phyloP scores from a whole-genome alignment of 2,329 filamentous ascomycete genomes.

The Curvularia eragrostidis region DNA sequence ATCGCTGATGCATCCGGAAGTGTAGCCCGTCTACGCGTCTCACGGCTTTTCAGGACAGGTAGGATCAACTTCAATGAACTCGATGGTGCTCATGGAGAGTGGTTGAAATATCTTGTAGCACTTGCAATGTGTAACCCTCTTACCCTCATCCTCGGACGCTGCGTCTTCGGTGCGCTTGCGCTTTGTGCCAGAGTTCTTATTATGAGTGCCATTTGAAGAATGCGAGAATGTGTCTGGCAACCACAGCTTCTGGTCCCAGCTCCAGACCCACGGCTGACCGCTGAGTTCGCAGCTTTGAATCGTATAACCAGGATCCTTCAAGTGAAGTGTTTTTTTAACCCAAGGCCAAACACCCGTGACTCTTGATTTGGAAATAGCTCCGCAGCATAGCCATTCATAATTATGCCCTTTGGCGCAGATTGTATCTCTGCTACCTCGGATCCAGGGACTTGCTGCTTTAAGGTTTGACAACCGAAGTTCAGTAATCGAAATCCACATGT shows the following conservation, averaged over 20 bases:
- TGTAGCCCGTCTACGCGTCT: not conserved
- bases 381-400: constrained; percentile 26
- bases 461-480: constrained; percentile 22
- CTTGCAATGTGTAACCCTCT: not conserved
- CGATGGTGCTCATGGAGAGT: not conserved
- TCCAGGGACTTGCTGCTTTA: not conserved
- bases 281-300: not conserved
- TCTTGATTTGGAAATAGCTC: constrained; percentile 11
- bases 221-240: too few species aligned
- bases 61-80: not conserved
- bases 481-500: constrained; percentile 18
- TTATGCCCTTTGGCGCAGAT: constrained; percentile 11
- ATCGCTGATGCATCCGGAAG: not conserved
- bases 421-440: not conserved
- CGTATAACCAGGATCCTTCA: rapidly evolving
- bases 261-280: not conserved
- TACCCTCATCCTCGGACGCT: too few species aligned
- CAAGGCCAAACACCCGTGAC: constrained; percentile 22
- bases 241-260: not conserved
- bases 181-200: not conserved
- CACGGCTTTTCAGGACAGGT: not conserved
- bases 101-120: not conserved
- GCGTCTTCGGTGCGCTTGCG: not conserved
- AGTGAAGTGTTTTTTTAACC: constrained; percentile 20
- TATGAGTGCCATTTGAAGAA: not conserved